These are phyloP conservation scores for Aspergillus viridinutans DNA, from an alignment of 2,329 filamentous ascomycete genomes.

Conservation along the genomic window DNA sequence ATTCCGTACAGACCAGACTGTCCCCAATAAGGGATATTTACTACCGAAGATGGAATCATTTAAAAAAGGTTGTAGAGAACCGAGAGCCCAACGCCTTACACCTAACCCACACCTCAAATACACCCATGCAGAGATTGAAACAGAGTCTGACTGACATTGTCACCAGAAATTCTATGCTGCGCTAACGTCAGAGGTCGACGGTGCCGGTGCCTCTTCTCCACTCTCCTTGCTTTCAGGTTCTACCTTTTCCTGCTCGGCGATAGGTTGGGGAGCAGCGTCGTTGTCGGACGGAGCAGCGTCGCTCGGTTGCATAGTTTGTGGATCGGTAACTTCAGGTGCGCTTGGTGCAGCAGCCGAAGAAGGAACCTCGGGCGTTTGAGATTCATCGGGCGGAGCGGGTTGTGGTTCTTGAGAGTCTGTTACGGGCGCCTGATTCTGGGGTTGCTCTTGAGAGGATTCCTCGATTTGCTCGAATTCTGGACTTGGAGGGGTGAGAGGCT, in stretches of 20 bases:
- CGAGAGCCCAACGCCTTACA: background rate
- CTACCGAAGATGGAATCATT: background rate
- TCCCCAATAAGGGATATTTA: background rate
- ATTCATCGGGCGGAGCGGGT: background rate
- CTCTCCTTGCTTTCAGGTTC: background rate
- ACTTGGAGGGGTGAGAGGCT: background rate
- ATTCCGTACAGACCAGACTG: background rate
- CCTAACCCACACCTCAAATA: background rate
- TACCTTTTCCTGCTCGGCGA: background rate
- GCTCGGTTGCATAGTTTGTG: background rate
- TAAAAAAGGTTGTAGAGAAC: background rate
- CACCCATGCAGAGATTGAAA: background rate
- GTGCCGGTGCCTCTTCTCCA: background rate
- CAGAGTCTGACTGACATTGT: background rate
- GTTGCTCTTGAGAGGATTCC: background rate
- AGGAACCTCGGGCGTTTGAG: background rate
- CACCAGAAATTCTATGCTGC: background rate
- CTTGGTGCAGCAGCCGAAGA: background rate
- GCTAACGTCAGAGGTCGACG: background rate
- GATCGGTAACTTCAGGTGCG: background rate
- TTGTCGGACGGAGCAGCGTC: background rate
- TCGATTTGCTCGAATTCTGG: background rate
- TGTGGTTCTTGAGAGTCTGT: constrained; percentile 1
- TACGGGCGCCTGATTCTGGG: background rate
- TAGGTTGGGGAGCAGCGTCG: background rate